Evolutionary conservation across 2,329 filamentous ascomycete species (phyloP), one percentile per base, ranked within the genome.

Genomic region (Penicillium rolfsii): DNA sequence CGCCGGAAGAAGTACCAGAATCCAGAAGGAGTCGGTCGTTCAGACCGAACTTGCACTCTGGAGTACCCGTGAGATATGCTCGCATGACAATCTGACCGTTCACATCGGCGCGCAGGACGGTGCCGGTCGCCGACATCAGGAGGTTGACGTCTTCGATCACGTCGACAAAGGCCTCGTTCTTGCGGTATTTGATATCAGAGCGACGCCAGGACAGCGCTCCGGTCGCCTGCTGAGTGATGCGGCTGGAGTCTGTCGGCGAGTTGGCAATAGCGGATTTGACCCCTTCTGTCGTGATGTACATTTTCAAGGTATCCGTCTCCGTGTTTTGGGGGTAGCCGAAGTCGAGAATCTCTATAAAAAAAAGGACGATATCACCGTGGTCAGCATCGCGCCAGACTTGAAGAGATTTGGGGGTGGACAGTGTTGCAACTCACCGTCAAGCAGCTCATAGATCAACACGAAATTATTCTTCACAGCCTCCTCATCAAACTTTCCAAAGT

Each of bases 401-500:
- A 46, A 28, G 46, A 41, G 33, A 30, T 14, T 26, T 26, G 40
- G 33, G 14, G 54, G 4, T 12, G 1, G 28, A 14, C 24, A 3
- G 2, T 2, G 8, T 38, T 24, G 50, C 50, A 24, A 74, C 81
- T 64, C 74, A 95, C 91, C 91, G 78, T 99, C 95, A 58, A 99
- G 82, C 59, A 99, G 85, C 84, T 99, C 95, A 79, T 99, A 99
- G 41, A 99, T 93, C 68, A 99, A 84, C 66, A 99, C 95, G 81
- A 99, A 99, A 82, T 99, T 99, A 81, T 97, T 98, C 89, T 99
- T 99, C 71, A 99, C 94, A 59, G 95, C 93, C 81, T 99, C 95
- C 83, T 99, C 95, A 74, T 99, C 95, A 74, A 99, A 97, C 80
- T 98, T 98, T 75, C 91, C 94, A 84, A 99, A 99, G 80, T 99